Percentiles rank a stretch among this genome's conserved stretches.
phyloP scores from a whole-genome alignment of 352 stramenopile species.

The Phytopythium mirpurense region DNA sequence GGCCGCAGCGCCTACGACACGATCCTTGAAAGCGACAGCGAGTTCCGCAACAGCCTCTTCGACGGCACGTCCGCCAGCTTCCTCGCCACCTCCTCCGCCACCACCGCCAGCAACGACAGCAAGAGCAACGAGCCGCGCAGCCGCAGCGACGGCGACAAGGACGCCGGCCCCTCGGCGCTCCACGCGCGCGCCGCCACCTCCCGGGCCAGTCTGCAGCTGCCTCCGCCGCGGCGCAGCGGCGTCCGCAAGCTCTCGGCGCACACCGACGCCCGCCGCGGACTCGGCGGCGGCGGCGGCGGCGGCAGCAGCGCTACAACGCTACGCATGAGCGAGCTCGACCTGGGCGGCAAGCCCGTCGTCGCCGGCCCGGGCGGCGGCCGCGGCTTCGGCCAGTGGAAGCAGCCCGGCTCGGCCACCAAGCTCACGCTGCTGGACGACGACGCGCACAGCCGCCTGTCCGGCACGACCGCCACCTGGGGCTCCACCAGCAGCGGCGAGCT shows the following conservation, averaged over 20 bases:
- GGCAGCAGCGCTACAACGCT: not conserved
- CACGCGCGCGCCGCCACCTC: not conserved
- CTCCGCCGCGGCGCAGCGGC: not conserved
- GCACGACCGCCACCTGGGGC: constrained; percentile 4
- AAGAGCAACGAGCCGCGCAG: not conserved
- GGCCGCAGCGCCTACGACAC: constrained; percentile 6
- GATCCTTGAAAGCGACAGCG: constrained; percentile 10
- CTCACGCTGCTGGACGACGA: constrained; percentile 8
- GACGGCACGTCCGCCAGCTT: constrained; percentile 29
- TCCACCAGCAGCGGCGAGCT: too few species aligned
- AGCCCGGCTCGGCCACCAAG: not conserved
- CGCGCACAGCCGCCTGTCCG: not conserved
- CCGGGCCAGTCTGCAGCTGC: not conserved
- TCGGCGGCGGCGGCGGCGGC: not conserved
- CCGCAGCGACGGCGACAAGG: constrained; percentile 2
- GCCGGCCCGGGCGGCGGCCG: not conserved
- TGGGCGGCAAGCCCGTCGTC: constrained; percentile 2
- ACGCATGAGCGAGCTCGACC: constrained; percentile 7
- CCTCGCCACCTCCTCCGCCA: not conserved
- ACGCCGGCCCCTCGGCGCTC: not conserved
- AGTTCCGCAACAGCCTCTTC: constrained; percentile 29
- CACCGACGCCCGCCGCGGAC: not conserved
- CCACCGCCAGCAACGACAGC: not conserved
- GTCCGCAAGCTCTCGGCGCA: not conserved
- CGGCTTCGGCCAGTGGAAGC: not conserved